phyloP scores from a whole-genome alignment of 352 stramenopile genomes.

The Pythium biforme region DNA sequence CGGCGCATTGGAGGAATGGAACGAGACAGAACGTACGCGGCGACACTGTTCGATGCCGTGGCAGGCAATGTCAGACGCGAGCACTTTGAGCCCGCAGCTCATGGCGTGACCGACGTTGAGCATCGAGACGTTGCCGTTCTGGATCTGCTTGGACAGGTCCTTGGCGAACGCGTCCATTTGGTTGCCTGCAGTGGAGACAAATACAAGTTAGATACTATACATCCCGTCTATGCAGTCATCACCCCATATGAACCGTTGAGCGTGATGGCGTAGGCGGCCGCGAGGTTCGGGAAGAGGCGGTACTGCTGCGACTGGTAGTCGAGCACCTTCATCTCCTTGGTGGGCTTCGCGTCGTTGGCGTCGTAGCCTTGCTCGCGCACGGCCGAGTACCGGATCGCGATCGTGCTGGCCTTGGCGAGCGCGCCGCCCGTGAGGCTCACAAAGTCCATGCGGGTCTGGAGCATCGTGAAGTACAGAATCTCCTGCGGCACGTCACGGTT shows the following conservation, averaged over 20 bases:
- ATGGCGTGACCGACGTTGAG: constrained; percentile 53
- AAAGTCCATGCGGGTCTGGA: constrained; percentile 73
- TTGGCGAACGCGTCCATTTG: constrained; percentile 46
- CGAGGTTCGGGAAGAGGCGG: constrained; percentile 91
- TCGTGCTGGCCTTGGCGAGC: constrained; percentile 89
- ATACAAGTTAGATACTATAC: neutral
- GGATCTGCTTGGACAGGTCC: constrained; percentile 41
- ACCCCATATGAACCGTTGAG: constrained; percentile 31
- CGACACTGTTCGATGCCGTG: constrained; percentile 50
- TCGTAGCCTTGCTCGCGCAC: constrained; percentile 89
- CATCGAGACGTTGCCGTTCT: constrained; percentile 37
- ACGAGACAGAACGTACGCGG: constrained; percentile 17
- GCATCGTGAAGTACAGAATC: constrained; percentile 83
- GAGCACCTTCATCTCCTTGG: constrained; percentile 87
- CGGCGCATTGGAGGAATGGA: neutral
- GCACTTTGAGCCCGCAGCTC: constrained; percentile 66
- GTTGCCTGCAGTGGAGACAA: constrained; percentile 13
- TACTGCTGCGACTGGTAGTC: constrained; percentile 96
- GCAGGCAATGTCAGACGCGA: constrained; percentile 47
- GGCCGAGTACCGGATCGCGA: constrained; percentile 94
- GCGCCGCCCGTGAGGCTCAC: constrained; percentile 43
- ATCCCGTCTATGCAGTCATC: too few species aligned
- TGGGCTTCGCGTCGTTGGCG: constrained; percentile 45
- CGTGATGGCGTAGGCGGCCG: constrained; percentile 90
- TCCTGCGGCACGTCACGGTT: constrained; percentile 42